A percentile compares a stretch with the other conserved stretches of the same genome.
phyloP scores from a whole-genome alignment of 2,329 filamentous ascomycete species.

The Aureobasidium sp. region DNA sequence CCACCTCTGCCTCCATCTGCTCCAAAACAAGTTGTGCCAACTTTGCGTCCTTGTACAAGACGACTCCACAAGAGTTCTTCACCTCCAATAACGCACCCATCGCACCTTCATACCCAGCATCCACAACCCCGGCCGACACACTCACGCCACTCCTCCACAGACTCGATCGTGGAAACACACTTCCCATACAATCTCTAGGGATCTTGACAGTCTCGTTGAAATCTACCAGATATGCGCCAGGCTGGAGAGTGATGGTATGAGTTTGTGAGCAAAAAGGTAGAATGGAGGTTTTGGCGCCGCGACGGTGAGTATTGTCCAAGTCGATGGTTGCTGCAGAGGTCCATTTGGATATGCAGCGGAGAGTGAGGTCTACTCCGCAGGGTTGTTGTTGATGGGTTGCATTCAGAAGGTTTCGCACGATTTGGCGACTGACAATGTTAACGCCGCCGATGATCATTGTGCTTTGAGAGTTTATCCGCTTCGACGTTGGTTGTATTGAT shows the following conservation, averaged over 20 bases:
- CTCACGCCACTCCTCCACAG: slow-evolving; percentile 34
- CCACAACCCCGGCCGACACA: slow-evolving; percentile 34
- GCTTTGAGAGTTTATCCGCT: background rate
- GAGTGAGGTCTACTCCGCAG: background rate
- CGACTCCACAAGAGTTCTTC: slow-evolving; percentile 23
- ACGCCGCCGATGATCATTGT: background rate
- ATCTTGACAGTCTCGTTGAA: slow-evolving; percentile 36
- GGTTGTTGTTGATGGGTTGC: background rate
- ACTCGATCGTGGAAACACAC: slow-evolving; percentile 32
- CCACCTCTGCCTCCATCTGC: slow-evolving; percentile 29
- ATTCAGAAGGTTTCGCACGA: background rate
- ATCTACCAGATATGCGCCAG: slow-evolving; percentile 32
- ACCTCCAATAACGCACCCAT: slow-evolving; percentile 32
- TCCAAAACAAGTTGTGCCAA: slow-evolving; percentile 36
- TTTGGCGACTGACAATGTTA: background rate
- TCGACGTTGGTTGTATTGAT: background rate
- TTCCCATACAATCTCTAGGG: slow-evolving; percentile 33
- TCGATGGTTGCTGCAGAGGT: background rate
- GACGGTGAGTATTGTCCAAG: background rate
- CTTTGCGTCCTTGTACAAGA: slow-evolving; percentile 28
- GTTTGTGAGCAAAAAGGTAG: background rate
- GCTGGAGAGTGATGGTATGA: background rate
- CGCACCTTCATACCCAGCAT: slow-evolving; percentile 36
- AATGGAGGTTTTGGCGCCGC: background rate
- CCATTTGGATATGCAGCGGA: background rate